Conservation (phyloP, 805 yeast species). For the Yarrowia alimentaria region DNA sequence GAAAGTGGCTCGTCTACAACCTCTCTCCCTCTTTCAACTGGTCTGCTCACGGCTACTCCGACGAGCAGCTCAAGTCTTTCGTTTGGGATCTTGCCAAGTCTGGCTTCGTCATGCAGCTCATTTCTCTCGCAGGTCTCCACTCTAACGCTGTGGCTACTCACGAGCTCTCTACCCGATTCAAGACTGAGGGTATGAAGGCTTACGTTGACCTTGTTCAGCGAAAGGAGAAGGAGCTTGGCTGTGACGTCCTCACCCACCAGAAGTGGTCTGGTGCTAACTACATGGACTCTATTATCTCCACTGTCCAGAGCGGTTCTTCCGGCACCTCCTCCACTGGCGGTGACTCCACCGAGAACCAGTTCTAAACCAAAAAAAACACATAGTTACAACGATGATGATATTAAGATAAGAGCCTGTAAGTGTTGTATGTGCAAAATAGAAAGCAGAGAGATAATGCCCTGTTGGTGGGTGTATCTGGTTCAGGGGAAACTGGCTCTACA, state of each 20-base stretch:
- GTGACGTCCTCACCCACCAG: conserved; percentile 60
- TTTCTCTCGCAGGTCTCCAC: conserved; percentile 61
- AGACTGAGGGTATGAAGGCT: conserved; percentile 56
- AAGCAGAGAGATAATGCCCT: too few relatives aligned
- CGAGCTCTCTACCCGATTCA: conserved; percentile 51
- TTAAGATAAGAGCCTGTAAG: too few relatives aligned
- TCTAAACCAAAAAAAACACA: conserved; percentile 20
- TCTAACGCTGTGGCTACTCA: conserved; percentile 52
- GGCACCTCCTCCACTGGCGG: conserved; percentile 47
- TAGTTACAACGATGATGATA: too few relatives aligned
- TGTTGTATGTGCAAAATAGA: too few relatives aligned
- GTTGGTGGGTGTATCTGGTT: too few relatives aligned
- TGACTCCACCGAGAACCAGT: conserved; percentile 45
- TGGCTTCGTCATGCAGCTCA: conserved; percentile 59
- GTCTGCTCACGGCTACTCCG: conserved; percentile 55
- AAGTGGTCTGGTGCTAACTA: conserved; percentile 64
- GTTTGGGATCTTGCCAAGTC: conserved; percentile 54
- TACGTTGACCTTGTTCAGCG: conserved; percentile 54
- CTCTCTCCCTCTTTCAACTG: conserved; percentile 62
- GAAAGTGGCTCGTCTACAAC: conserved; percentile 58
- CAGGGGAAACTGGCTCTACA: too few relatives aligned
- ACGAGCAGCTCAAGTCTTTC: conserved; percentile 47
- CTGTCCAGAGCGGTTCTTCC: conserved; percentile 47
- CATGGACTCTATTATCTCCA: conserved; percentile 46
- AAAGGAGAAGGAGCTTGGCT: conserved; percentile 46